Percentiles rank a stretch among this genome's conserved stretches.
Conservation (phyloP, 352 stramenopile species). For the Phytophthora kernoviae region DNA sequence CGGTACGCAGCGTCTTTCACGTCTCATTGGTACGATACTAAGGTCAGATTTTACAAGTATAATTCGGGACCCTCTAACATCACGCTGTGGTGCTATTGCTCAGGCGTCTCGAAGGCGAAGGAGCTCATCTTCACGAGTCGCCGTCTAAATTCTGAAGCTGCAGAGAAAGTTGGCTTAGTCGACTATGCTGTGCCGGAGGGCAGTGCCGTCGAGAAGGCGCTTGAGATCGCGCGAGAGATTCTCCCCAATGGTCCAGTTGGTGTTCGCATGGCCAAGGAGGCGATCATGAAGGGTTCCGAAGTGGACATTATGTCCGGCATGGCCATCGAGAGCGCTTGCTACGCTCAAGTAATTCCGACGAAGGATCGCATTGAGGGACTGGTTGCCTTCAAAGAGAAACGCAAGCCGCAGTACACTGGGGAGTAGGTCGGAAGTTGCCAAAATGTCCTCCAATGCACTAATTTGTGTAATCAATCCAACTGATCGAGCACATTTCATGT, state of each 20-base stretch:
- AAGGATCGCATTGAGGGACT: conserved; percentile 94
- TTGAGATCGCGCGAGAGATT: conserved; percentile 90
- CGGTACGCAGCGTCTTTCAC: conserved; percentile 92
- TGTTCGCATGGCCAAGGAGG: conserved; percentile 91
- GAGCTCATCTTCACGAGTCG: conserved; percentile 94
- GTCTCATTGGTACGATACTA: conserved; percentile 76
- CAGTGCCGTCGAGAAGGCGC: conserved; percentile 67
- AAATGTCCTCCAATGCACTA: background rate
- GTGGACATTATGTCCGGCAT: conserved; percentile 87
- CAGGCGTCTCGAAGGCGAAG: conserved; percentile 90
- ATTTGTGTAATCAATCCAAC: too few relatives aligned
- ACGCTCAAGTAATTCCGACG: conserved; percentile 91
- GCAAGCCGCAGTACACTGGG: conserved; percentile 91
- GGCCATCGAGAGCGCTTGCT: conserved; percentile 92
- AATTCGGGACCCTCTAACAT: background rate
- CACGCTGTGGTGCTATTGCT: background rate
- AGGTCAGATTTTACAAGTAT: background rate
- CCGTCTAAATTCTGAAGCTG: conserved; percentile 75
- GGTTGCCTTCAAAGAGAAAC: conserved; percentile 91
- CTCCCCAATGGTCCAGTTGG: conserved; percentile 91
- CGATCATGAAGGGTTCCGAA: conserved; percentile 86
- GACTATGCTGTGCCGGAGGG: conserved; percentile 85
- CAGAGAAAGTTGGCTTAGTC: conserved; percentile 88
- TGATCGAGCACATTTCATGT: background rate
- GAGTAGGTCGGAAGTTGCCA: conserved; percentile 50